Evolutionary conservation across 305 asterid genomes (phyloP).

Genomic region (Fraxinus paxiana): DNA sequence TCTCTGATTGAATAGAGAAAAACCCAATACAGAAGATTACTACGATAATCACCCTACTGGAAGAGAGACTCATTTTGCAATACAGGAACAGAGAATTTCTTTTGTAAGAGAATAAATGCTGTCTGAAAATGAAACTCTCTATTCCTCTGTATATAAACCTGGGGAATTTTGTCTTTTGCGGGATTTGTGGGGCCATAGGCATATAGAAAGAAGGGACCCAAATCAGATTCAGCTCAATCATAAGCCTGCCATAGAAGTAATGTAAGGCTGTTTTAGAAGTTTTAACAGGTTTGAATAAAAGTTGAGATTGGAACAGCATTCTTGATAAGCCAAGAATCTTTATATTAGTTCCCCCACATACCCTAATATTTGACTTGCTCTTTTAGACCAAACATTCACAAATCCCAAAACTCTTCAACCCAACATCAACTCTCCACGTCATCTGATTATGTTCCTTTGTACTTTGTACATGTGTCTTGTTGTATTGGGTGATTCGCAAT

Average conservation of each 20-base stretch:
- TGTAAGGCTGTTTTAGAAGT: slow-evolving; percentile 75
- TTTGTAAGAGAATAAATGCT: slow-evolving; percentile 30
- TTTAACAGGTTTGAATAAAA: slow-evolving; percentile 72
- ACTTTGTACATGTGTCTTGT: neutral
- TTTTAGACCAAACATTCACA: slow-evolving; percentile 58
- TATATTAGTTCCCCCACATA: slow-evolving; percentile 47
- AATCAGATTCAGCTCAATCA: slow-evolving; percentile 69
- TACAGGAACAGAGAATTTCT: slow-evolving; percentile 4
- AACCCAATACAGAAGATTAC: slow-evolving; percentile 40
- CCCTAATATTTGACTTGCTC: slow-evolving; percentile 45
- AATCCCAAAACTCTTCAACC: slow-evolving; percentile 19
- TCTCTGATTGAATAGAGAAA: slow-evolving; percentile 38
- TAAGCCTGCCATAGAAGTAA: slow-evolving; percentile 59
- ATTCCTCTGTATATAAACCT: slow-evolving; percentile 35
- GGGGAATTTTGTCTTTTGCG: slow-evolving; percentile 22
- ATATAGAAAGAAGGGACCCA: slow-evolving; percentile 45
- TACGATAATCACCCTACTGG: slow-evolving; percentile 35
- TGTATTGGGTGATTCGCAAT: neutral
- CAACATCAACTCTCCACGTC: slow-evolving; percentile 33
- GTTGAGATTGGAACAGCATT: slow-evolving; percentile 42
- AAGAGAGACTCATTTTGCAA: slow-evolving; percentile 39
- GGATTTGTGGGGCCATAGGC: slow-evolving; percentile 52
- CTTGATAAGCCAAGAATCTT: slow-evolving; percentile 77
- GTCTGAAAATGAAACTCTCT: slow-evolving; percentile 26
- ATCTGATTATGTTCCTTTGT: slow-evolving; percentile 21